Percentiles rank a stretch among this genome's conserved stretches.
These are phyloP conservation scores for Penicillium sp. DNA, from an alignment of 2,329 filamentous ascomycete species.

Conservation along the genomic window DNA sequence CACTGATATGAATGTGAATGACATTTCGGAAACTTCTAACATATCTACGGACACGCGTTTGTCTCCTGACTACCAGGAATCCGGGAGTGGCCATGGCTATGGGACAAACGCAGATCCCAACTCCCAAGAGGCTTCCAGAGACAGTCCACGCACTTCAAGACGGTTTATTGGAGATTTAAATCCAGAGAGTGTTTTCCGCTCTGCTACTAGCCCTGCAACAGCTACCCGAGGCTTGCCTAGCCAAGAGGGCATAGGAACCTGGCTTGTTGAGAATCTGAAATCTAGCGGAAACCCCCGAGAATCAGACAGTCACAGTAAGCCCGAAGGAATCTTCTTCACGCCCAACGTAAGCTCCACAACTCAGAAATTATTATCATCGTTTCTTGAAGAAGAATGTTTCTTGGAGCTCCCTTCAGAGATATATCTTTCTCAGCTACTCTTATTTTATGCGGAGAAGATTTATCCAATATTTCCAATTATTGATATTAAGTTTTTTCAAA, in stretches of 20 bases:
- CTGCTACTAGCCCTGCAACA: constrained; percentile 46
- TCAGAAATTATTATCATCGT: neutral
- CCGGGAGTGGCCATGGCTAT: neutral
- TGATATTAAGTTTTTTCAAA: constrained; percentile 26
- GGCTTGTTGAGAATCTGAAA: constrained; percentile 2
- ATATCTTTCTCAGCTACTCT: constrained; percentile 10
- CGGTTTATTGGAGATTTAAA: constrained; percentile 55
- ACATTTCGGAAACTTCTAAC: neutral
- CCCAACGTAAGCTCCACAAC: neutral
- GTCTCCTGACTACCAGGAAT: neutral
- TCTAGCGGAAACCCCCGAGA: neutral
- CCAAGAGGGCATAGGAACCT: constrained; percentile 1
- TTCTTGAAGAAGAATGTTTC: constrained; percentile 3
- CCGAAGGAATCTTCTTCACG: neutral
- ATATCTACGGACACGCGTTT: neutral
- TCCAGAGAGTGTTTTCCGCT: constrained; percentile 58
- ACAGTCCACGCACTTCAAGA: neutral
- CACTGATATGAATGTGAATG: neutral
- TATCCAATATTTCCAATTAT: constrained; percentile 55
- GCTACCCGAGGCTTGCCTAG: too few relatives aligned
- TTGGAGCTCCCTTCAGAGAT: neutral
- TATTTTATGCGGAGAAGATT: constrained; percentile 50
- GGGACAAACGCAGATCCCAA: neutral
- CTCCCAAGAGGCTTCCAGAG: neutral
- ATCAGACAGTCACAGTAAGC: neutral